Percentiles rank a stretch among this genome's conserved stretches.
Evolutionary conservation across 2,329 filamentous ascomycete species (phyloP).

Genomic region (Corinectria fuckeliana): DNA sequence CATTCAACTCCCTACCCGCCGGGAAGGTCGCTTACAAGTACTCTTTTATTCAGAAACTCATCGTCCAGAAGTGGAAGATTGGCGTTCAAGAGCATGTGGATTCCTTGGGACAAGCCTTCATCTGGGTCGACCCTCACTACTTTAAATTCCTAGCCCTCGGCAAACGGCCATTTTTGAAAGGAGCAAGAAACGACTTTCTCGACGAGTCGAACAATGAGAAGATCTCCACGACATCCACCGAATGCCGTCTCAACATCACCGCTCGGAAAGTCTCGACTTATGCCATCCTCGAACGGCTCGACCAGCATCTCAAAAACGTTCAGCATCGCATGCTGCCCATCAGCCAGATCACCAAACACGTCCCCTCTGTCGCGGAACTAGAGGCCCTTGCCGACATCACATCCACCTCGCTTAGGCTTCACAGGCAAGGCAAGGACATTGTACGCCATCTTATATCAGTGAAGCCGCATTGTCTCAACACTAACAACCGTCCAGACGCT

Average conservation of each 20-base stretch:
- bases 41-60: slow-evolving; percentile 49
- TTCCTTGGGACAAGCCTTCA: slow-evolving; percentile 48
- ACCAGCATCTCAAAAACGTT: slow-evolving; percentile 39
- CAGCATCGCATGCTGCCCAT: slow-evolving; percentile 38
- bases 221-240: slow-evolving; percentile 29
- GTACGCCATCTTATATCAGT: slow-evolving; percentile 27
- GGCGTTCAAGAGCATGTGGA: slow-evolving; percentile 53
- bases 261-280: slow-evolving; percentile 40
- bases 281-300: slow-evolving; percentile 46
- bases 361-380: slow-evolving; percentile 33
- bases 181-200: slow-evolving; percentile 41
- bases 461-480: neutral
- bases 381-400: slow-evolving; percentile 44
- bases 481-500: slow-evolving; percentile 36
- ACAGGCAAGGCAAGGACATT: slow-evolving; percentile 14
- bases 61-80: slow-evolving; percentile 59
- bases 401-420: slow-evolving; percentile 38
- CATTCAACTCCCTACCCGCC: slow-evolving; percentile 35
- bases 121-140: slow-evolving; percentile 49
- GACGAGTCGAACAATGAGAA: slow-evolving; percentile 42
- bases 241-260: slow-evolving; percentile 39
- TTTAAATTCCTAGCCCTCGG: slow-evolving; percentile 51
- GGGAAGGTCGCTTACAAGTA: slow-evolving; percentile 45
- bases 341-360: slow-evolving; percentile 19
- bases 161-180: slow-evolving; percentile 34